phyloP scores from a whole-genome alignment of 345 rosid genomes.

The Psidium guajava region DNA sequence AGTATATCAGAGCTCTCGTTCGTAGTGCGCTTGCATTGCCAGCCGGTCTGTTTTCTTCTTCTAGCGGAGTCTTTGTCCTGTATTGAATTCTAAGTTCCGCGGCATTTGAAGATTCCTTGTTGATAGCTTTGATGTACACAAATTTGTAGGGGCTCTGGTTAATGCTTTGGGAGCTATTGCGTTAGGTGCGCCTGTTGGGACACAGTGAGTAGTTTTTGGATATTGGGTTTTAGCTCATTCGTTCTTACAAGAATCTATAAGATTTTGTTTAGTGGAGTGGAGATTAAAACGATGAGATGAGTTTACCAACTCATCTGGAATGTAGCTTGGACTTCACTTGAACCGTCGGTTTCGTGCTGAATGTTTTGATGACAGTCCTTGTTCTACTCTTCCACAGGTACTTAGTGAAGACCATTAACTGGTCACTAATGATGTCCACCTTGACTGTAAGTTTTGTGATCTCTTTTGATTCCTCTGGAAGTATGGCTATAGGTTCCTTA shows the following conservation, averaged over 20 bases:
- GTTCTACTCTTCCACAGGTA: conserved; percentile 28
- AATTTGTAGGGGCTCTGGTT: conserved; percentile 47
- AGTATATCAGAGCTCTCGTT: conserved; percentile 55
- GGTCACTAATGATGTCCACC: conserved; percentile 78
- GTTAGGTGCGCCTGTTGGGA: conserved; percentile 78
- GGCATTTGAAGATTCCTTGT: background rate
- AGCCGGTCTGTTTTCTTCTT: conserved; percentile 38
- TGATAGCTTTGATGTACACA: background rate
- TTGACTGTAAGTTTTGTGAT: conserved; percentile 44
- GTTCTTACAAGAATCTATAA: conserved; percentile 1
- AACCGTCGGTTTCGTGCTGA: background rate
- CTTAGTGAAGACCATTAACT: conserved; percentile 41
- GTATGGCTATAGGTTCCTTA: background rate
- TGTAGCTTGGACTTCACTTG: background rate
- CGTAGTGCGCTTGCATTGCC: conserved; percentile 57
- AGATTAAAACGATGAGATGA: background rate
- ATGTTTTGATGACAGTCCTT: conserved; percentile 1
- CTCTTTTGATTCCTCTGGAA: background rate
- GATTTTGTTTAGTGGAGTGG: background rate
- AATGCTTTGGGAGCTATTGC: conserved; percentile 74
- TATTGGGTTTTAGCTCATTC: background rate
- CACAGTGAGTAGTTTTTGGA: conserved; percentile 38
- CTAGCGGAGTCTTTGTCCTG: background rate
- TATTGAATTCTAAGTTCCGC: background rate
- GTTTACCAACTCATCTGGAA: background rate